Percentiles rank a stretch among this genome's conserved stretches.
Conservation (phyloP, 2,329 filamentous ascomycete genomes). For the Teratosphaeria viscida region DNA sequence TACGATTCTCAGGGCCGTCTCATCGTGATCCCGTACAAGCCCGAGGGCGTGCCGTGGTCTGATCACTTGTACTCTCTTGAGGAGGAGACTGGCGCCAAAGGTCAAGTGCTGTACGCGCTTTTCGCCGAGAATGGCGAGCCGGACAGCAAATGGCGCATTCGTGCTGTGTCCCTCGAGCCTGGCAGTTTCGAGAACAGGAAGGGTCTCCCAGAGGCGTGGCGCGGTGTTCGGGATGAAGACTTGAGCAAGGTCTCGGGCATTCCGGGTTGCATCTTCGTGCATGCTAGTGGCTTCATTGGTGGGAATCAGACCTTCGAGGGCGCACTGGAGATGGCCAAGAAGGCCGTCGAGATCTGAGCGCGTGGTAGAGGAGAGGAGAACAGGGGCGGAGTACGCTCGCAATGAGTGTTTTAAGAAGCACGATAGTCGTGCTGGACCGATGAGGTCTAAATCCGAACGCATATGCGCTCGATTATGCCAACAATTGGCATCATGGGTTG, state of each 20-base stretch:
- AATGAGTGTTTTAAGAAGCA: neutral
- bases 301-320: constrained; percentile 89
- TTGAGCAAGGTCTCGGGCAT: constrained; percentile 63
- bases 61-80: constrained; percentile 91
- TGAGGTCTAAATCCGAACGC: neutral
- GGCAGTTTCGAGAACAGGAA: constrained; percentile 88
- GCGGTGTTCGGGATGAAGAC: constrained; percentile 78
- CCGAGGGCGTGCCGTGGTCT: constrained; percentile 77
- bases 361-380: neutral
- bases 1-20: constrained; percentile 67
- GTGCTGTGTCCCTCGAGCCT: constrained; percentile 75
- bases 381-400: neutral
- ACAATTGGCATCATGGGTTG: neutral
- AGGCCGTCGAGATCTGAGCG: constrained; percentile 46
- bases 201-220: constrained; percentile 82
- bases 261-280: constrained; percentile 76
- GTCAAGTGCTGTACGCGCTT: constrained; percentile 69
- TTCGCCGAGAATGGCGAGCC: constrained; percentile 74
- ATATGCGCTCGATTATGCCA: neutral
- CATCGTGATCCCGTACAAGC: constrained; percentile 54
- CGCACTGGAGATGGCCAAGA: constrained; percentile 72
- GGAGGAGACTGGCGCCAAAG: constrained; percentile 39
- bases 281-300: constrained; percentile 91
- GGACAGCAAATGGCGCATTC: constrained; percentile 82
- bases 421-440: neutral